These are phyloP conservation scores for Umbelopsis vinacea DNA, from an alignment of 192 early-diverging fungal genomes.

Conservation along the genomic window DNA sequence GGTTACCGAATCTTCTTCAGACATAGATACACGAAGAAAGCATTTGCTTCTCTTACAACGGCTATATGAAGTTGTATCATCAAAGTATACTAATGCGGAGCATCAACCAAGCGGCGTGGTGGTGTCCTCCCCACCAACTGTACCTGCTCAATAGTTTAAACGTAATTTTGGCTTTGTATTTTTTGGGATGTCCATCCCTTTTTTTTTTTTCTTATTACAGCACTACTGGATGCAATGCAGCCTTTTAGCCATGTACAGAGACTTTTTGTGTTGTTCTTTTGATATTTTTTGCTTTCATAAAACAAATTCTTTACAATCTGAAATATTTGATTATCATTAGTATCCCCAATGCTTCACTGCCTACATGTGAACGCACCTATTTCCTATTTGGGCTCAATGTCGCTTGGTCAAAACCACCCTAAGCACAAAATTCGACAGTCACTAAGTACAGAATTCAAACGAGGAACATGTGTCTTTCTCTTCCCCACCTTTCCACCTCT, in stretches of 20 bases:
- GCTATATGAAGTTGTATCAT: conserved; percentile 11
- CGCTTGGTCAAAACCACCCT: conserved; percentile 18
- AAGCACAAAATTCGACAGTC: neutral
- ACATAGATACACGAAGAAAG: conserved; percentile 10
- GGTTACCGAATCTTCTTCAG: neutral
- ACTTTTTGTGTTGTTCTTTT: neutral
- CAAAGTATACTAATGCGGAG: neutral
- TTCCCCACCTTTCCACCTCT: neutral
- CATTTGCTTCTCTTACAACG: neutral
- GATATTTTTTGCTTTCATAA: neutral
- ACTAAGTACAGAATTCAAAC: neutral
- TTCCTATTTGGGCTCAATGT: conserved; percentile 21
- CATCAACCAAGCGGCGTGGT: neutral
- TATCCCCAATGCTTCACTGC: neutral
- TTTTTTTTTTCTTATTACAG: neutral
- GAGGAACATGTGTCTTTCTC: conserved; percentile 19
- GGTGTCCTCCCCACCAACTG: neutral
- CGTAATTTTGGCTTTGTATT: neutral
- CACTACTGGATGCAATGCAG: neutral
- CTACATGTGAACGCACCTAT: conserved; percentile 1
- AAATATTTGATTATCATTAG: too few relatives aligned
- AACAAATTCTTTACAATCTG: neutral
- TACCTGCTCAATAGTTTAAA: conserved; percentile 4
- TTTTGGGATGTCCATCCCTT: neutral
- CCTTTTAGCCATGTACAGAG: neutral